Evolutionary conservation across 2,329 filamentous ascomycete species (phyloP).

Genomic region (Hymenoscyphus albidus): DNA sequence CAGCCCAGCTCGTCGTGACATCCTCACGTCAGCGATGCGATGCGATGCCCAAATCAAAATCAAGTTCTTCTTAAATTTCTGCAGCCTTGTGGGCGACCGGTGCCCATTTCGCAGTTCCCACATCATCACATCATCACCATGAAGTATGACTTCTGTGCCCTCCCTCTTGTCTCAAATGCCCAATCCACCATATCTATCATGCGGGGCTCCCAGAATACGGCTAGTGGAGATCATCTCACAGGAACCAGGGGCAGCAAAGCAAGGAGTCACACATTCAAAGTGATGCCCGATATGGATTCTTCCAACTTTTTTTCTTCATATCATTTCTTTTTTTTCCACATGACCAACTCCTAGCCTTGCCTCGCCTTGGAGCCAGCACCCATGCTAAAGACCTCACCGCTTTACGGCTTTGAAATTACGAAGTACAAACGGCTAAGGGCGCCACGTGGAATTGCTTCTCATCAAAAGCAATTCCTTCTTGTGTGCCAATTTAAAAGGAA

Average conservation of each 20-base stretch:
- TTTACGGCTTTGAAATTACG: conserved; percentile 1
- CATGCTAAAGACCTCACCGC: conserved; percentile 9
- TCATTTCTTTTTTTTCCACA: conserved; percentile 1
- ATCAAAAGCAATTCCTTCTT: background rate
- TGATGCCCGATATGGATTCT: conserved; percentile 6
- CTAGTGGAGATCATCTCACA: conserved; percentile 1
- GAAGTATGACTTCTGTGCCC: background rate
- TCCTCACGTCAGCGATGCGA: background rate
- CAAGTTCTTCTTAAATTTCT: background rate
- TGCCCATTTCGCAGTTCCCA: background rate
- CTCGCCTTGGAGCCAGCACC: background rate
- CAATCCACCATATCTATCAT: background rate
- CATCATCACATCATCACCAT: background rate
- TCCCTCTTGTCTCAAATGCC: background rate
- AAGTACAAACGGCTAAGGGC: background rate
- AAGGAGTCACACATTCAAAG: background rate
- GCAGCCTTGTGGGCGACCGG: background rate
- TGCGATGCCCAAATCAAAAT: background rate
- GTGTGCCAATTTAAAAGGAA: background rate
- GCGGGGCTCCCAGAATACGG: background rate
- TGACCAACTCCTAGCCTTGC: background rate
- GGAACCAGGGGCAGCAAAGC: background rate
- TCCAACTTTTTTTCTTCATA: conserved; percentile 8
- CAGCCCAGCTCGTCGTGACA: background rate
- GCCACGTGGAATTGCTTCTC: background rate